These are phyloP conservation scores for Colletotrichum sidae DNA, from an alignment of 2,329 filamentous ascomycete genomes.

Conservation along the genomic window DNA sequence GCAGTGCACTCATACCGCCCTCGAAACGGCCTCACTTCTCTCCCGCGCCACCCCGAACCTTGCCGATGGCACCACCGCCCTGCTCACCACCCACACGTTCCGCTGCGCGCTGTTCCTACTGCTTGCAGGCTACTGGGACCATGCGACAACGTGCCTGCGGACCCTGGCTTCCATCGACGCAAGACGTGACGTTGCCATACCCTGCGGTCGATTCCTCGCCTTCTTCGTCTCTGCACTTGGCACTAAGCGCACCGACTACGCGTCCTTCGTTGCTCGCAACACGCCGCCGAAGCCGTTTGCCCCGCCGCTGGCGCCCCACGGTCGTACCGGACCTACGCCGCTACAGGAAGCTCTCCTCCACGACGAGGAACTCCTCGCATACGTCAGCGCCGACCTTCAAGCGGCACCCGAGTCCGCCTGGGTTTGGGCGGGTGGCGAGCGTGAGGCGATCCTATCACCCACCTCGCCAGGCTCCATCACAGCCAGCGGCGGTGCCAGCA, in stretches of 20 bases:
- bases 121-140: slow-evolving; percentile 77
- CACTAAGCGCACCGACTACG: slow-evolving; percentile 62
- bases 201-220: slow-evolving; percentile 83
- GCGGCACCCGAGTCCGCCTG: slow-evolving; percentile 81
- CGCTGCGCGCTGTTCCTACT: slow-evolving; percentile 85
- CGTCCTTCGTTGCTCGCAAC: slow-evolving; percentile 49
- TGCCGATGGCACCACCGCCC: slow-evolving; percentile 75
- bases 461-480: slow-evolving; percentile 33
- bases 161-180: slow-evolving; percentile 77
- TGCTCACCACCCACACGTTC: slow-evolving; percentile 88
- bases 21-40: slow-evolving; percentile 83
- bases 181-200: slow-evolving; percentile 77
- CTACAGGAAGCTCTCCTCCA: slow-evolving; percentile 56
- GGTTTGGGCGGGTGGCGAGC: slow-evolving; percentile 80
- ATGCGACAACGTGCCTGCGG: slow-evolving; percentile 79
- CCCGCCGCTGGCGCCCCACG: slow-evolving; percentile 41
- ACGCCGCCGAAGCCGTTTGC: slow-evolving; percentile 47
- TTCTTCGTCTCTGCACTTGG: slow-evolving; percentile 82
- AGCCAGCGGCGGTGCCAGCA: slow-evolving; percentile 45
- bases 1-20: slow-evolving; percentile 78
- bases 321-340: slow-evolving; percentile 38
- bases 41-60: slow-evolving; percentile 72
- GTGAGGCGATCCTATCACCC: slow-evolving; percentile 47
- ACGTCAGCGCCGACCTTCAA: slow-evolving; percentile 88
- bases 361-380: slow-evolving; percentile 91